phyloP scores from a whole-genome alignment of 2,329 filamentous ascomycete genomes.

The Aspergillus sp. region DNA sequence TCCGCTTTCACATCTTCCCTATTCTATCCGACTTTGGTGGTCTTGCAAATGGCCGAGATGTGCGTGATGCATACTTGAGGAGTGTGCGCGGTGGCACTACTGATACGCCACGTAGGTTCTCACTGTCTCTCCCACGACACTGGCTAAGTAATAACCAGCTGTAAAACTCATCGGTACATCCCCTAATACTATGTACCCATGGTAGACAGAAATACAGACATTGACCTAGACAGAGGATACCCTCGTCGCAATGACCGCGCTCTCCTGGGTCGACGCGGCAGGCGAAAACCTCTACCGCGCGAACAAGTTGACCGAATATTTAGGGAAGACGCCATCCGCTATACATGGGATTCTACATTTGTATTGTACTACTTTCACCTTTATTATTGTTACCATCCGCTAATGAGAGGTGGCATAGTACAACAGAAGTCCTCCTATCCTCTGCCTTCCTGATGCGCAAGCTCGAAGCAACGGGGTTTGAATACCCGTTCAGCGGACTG shows the following conservation, averaged over 20 bases:
- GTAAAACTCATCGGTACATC: background rate
- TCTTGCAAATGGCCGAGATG: background rate
- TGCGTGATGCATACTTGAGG: background rate
- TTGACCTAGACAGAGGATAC: background rate
- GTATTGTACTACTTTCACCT: slow-evolving; percentile 6
- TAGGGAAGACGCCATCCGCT: background rate
- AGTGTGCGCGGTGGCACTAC: background rate
- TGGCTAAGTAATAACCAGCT: background rate
- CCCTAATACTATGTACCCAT: no score
- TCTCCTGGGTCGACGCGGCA: background rate
- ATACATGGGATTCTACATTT: background rate
- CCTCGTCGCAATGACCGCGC: background rate
- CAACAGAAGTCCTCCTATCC: slow-evolving; percentile 36
- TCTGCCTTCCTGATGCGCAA: slow-evolving; percentile 38
- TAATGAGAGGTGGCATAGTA: slow-evolving; percentile 9
- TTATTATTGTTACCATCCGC: no score
- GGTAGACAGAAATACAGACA: no score
- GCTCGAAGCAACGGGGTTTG: slow-evolving; percentile 32
- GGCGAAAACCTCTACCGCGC: background rate
- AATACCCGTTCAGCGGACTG: slow-evolving; percentile 35
- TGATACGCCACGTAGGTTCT: background rate
- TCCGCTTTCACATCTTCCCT: background rate
- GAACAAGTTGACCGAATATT: background rate
- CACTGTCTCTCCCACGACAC: background rate
- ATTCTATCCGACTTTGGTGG: background rate